Conservation (phyloP, 2,329 filamentous ascomycete genomes). For the Bisporella sp. region DNA sequence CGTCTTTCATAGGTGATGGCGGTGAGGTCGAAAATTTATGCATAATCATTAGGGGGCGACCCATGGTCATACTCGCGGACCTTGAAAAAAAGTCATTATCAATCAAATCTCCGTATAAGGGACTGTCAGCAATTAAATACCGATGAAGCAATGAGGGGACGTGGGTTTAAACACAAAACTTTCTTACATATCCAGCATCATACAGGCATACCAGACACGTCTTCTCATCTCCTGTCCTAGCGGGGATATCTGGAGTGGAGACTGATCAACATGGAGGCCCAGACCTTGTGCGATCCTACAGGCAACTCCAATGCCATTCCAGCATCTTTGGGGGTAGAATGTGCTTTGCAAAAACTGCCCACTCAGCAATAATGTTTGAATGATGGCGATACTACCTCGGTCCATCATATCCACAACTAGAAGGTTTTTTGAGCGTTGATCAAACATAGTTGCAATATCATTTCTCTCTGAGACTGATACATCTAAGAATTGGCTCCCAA, state of each 20-base stretch:
- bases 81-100: background rate
- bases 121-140: too few relatives aligned
- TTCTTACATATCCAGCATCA: background rate
- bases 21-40: background rate
- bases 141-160: too few relatives aligned
- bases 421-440: constrained; percentile 3
- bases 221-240: background rate
- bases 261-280: background rate
- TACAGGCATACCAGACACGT: background rate
- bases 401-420: constrained; percentile 3
- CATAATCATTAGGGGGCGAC: background rate
- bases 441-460: background rate
- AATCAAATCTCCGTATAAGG: background rate
- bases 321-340: background rate
- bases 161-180: background rate
- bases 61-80: background rate
- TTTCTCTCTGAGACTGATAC: background rate
- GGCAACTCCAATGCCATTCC: background rate
- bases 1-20: background rate
- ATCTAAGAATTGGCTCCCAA: constrained; percentile 2
- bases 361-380: constrained; percentile 6
- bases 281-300: background rate
- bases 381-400: constrained; percentile 4
- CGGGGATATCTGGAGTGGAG: too few relatives aligned
- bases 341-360: constrained; percentile 9